Evolutionary conservation across 768 basidiomycete genomes (phyloP), one percentile per base, ranked within the genome.

Genomic region (Boletellus sp.): DNA sequence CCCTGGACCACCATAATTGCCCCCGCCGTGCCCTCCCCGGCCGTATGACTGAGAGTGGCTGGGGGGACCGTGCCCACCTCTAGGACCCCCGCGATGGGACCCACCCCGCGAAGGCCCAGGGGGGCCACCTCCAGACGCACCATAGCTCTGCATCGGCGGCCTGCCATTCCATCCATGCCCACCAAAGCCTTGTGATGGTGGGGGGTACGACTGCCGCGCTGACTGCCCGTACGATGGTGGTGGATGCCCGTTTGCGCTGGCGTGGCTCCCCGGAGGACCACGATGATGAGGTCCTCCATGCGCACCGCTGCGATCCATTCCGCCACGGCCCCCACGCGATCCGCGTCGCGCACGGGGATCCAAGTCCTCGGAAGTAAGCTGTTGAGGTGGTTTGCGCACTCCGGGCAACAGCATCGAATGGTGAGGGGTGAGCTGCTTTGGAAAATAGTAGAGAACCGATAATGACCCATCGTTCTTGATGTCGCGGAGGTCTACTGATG

Each of bases 371-470:
- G 82, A 66, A 11, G 78, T 80, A 34, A 99, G 75, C 1, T 83
- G 68, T 10, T 83, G 78, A 10, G 76, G 70, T 1, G 80, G 75
- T 49, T 76, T 78, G 55, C 71, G 79, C 24, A 80, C 81, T 1
- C 90, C 90, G 8, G 85, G 85, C 2, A 99, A 74, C 23, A 98
- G 71, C 37, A 86, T 73, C 15, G 93, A 95, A 41, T 80, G 84
- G 65, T 99, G 96, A 2, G 93, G 90, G 3, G 78, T 78, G 12
- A 85, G 66, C 62, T 97, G 95, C 61, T 82, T 79, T 0, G 96
- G 94, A 79, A 94, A 96, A 67, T 81, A 84, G 68, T 93, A 98
- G 28, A 84, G 69, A 3, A 85, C 92, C 0, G 93, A 94, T 12
- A 98, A 72, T 10, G 94, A 90, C 20, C 82, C 79, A 69, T 99